Evolutionary conservation across 108 stramenopile genomes (phyloP).

Genomic region (Cylindrotheca fusiformis): DNA sequence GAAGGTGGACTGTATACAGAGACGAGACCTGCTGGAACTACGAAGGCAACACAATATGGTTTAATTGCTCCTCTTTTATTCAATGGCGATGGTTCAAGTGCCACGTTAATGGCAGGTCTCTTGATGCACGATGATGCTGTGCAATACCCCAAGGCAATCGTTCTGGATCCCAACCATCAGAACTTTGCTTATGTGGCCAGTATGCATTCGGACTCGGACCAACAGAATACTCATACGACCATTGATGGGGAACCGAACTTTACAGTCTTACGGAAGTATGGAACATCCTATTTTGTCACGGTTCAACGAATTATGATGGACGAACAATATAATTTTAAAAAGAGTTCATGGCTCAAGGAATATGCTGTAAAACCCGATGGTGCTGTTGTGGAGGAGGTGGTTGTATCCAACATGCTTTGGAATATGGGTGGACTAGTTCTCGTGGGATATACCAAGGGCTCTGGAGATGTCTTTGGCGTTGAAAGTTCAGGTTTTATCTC

Average conservation of each 20-base stretch:
- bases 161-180: neutral
- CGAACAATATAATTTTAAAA: neutral
- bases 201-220: conserved; percentile 7
- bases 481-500: neutral
- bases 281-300: conserved; percentile 16
- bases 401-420: conserved; percentile 15
- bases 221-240: neutral
- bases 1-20: conserved; percentile 31
- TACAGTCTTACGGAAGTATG: conserved; percentile 5
- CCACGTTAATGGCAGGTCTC: neutral
- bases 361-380: conserved; percentile 22
- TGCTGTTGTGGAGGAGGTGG: conserved; percentile 5
- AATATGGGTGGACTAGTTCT: conserved; percentile 6
- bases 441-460: conserved; percentile 17
- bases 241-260: neutral
- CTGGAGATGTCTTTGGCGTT: conserved; percentile 14
- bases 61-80: conserved; percentile 8
- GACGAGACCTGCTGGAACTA: conserved; percentile 15
- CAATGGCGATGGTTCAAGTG: conserved; percentile 9
- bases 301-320: conserved; percentile 11
- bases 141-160: conserved; percentile 9
- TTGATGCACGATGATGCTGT: conserved; percentile 17
- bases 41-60: conserved; percentile 27
- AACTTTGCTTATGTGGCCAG: conserved; percentile 11
- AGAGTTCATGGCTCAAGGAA: neutral